A percentile compares a stretch with the other conserved stretches of the same genome.
Conservation (phyloP, 345 rosid genomes). For the Eucalyptus melliodora region DNA sequence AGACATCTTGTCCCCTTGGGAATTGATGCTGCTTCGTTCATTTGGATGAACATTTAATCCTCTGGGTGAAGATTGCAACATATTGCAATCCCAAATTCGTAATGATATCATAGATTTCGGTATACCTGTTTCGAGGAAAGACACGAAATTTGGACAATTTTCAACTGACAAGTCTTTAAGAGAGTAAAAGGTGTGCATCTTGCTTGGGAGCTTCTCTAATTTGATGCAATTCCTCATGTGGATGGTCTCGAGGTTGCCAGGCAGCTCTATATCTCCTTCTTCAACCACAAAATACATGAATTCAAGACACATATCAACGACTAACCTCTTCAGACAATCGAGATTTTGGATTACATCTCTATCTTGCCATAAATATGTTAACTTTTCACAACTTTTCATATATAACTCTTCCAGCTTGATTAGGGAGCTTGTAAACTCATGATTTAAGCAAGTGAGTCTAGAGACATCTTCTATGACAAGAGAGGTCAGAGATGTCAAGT, state of each 20-base stretch:
- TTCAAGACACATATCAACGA: rapidly evolving
- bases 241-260: neutral
- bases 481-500: neutral
- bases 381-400: neutral
- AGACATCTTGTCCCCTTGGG: neutral
- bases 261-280: neutral
- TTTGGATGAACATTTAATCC: neutral
- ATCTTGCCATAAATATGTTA: neutral
- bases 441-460: neutral
- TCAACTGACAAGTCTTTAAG: rapidly evolving
- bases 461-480: neutral
- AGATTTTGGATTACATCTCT: neutral
- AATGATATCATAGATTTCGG: neutral
- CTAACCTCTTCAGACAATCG: too few species aligned
- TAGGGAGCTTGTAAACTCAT: neutral
- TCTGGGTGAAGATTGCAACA: neutral
- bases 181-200: neutral
- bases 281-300: neutral
- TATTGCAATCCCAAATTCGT: rapidly evolving
- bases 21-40: neutral
- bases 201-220: neutral
- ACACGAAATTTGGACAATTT: neutral
- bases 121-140: neutral
- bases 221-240: rapidly evolving
- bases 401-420: neutral